phyloP scores from a whole-genome alignment of 352 stramenopile species.

The Peronospora belbahrii region DNA sequence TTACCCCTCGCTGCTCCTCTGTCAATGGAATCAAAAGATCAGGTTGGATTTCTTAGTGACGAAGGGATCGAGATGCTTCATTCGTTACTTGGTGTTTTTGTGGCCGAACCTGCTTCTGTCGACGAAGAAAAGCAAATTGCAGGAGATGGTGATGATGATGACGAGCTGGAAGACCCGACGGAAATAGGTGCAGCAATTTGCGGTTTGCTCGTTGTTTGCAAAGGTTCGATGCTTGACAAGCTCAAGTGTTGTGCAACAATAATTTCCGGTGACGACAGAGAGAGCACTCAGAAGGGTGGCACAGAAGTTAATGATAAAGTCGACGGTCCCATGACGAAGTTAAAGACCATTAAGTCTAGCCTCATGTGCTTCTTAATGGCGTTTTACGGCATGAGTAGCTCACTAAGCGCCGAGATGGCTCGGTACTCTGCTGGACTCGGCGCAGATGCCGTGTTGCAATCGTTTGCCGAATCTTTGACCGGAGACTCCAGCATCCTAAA shows the following conservation, averaged over 20 bases:
- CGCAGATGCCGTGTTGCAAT: conserved; percentile 55
- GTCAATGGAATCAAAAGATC: conserved; percentile 11
- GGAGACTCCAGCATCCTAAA: conserved; percentile 16
- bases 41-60: conserved; percentile 38
- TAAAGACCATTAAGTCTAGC: conserved; percentile 54
- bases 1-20: conserved; percentile 15
- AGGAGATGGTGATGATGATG: conserved; percentile 35
- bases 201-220: conserved; percentile 57
- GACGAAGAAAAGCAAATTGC: conserved; percentile 21
- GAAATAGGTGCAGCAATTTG: conserved; percentile 51
- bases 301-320: conserved; percentile 15
- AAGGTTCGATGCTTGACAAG: conserved; percentile 53
- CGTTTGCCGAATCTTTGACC: conserved; percentile 30
- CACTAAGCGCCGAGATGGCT: conserved; percentile 57
- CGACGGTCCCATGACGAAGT: conserved; percentile 21
- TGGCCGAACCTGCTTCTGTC: conserved; percentile 33
- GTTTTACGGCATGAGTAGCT: conserved; percentile 81
- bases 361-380: conserved; percentile 76
- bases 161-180: conserved; percentile 41
- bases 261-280: conserved; percentile 27
- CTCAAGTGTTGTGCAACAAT: conserved; percentile 39
- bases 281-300: conserved; percentile 13
- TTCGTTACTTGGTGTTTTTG: conserved; percentile 56
- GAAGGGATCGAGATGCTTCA: conserved; percentile 58
- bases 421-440: conserved; percentile 64